Conservation (phyloP, 148 eudicot species). For the Drosera capensis region DNA sequence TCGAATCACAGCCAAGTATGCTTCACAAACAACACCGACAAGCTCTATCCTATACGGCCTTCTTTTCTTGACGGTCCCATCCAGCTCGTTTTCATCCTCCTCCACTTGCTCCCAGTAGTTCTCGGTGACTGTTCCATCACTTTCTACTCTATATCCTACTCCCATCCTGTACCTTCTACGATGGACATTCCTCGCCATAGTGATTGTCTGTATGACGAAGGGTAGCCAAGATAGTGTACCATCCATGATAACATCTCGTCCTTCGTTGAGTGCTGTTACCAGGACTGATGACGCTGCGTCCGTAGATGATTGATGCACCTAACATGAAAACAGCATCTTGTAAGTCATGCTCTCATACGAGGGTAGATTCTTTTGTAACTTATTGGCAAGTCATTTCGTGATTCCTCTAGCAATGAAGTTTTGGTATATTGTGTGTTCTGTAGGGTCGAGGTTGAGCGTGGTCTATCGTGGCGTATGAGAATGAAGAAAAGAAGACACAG, state of each 20-base stretch:
- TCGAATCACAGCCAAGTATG: constrained; percentile 74
- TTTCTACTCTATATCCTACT: constrained; percentile 45
- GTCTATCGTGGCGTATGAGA: too few relatives aligned
- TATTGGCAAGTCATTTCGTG: too few relatives aligned
- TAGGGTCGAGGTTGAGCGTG: too few relatives aligned
- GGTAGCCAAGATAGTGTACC: constrained; percentile 87
- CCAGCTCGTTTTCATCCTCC: constrained; percentile 12
- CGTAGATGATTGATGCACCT: constrained; percentile 83
- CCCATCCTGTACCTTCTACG: constrained; percentile 71
- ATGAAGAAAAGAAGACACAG: neutral
- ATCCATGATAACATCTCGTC: constrained; percentile 89
- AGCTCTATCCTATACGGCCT: constrained; percentile 76
- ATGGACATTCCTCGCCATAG: constrained; percentile 76
- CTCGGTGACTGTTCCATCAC: constrained; percentile 45
- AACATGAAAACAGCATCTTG: neutral
- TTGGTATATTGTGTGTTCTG: neutral
- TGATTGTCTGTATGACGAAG: constrained; percentile 60
- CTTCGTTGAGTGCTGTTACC: constrained; percentile 84
- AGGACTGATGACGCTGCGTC: constrained; percentile 79
- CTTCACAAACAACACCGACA: constrained; percentile 90
- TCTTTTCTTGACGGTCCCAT: constrained; percentile 18
- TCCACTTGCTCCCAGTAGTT: constrained; percentile 60
- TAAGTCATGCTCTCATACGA: neutral
- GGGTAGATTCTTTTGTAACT: neutral
- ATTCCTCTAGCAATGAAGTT: too few relatives aligned